These are phyloP conservation scores for Diaporthe sp. DNA, from an alignment of 2,329 filamentous ascomycete genomes.

Conservation along the genomic window DNA sequence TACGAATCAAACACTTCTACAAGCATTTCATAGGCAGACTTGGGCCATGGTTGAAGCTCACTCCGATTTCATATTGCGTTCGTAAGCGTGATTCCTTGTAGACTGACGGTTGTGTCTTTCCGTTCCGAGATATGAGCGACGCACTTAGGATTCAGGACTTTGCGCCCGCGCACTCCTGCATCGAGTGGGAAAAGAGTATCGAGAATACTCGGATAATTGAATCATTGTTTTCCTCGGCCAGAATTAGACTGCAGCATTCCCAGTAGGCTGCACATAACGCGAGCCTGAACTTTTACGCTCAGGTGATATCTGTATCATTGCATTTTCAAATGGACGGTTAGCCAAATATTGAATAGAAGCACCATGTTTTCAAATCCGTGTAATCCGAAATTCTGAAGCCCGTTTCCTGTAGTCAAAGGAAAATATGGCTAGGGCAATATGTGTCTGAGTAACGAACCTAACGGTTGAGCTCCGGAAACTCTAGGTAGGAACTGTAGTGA, in stretches of 20 bases:
- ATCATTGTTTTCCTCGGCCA: too few relatives aligned
- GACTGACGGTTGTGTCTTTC: neutral
- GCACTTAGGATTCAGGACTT: too few relatives aligned
- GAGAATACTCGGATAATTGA: too few relatives aligned
- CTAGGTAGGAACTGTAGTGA: neutral
- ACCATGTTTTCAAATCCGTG: too few relatives aligned
- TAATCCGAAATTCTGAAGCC: neutral
- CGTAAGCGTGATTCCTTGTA: neutral
- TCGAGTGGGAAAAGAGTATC: neutral
- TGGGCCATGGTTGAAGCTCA: neutral
- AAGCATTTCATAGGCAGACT: neutral
- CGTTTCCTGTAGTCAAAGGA: neutral
- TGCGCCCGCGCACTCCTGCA: neutral
- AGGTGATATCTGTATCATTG: too few relatives aligned
- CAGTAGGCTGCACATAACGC: too few relatives aligned
- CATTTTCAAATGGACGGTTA: too few relatives aligned
- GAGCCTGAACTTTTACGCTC: too few relatives aligned
- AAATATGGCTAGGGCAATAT: neutral
- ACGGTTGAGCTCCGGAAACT: neutral
- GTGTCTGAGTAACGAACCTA: too few relatives aligned
- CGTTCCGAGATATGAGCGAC: neutral
- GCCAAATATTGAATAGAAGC: too few relatives aligned
- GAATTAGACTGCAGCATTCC: too few relatives aligned
- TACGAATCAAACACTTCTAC: neutral
- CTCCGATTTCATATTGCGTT: neutral